Base-by-base conservation (phyloP, 495 filamentous ascomycete genomes). In the Penicillium pancosmium region DNA sequence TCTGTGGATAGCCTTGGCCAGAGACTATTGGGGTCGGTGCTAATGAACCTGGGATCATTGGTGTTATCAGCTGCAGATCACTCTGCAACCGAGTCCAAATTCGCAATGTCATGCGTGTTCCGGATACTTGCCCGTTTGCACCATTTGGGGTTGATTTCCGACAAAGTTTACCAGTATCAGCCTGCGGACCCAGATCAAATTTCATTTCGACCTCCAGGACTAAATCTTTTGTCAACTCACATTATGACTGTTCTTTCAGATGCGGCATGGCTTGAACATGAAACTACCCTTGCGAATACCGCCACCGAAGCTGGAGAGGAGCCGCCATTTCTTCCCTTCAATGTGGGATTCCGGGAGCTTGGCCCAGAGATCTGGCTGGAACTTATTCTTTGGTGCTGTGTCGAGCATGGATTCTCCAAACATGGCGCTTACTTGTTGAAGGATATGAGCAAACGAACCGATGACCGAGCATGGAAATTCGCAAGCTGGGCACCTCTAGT, bases 311-410 rank as follows among this genome's bases (percentile, higher is more conserved):
- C 70, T 5, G 81, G 82, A 13, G 70, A 82, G 43, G 78, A 82
- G 13, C 76, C 83, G 11, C 84, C 82, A 1, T 82, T 76, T 25
- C 64, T 80, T 4, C 73, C 76, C 16, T 80, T 80, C 61, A 81
- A 79, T 40, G 71, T 82, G 23, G 71, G 74, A 23, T 70, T 85
- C n/a, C 72, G 75, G 50, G 79, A 82, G 38, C 66, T 88, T 3
- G 80, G 80, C 1, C 79, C 81, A 18, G 82, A 86, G 55, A 72
- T 88, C 19, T 89, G 86, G 86, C 67, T 89, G 2, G 86, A 89
- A 60, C 73, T 88, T 12, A 76, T 88, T 47, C 74, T 89, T 8
- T 89, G 86, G 86, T 83, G 81, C 55, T 89, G 86, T 64, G 74
- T 88, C 25, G 84, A 88, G 63, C 82, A 85, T 57, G 82, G 82